Evolutionary conservation across 139 green algal species (phyloP).

Genomic region (Ettlia oleoabundans): DNA sequence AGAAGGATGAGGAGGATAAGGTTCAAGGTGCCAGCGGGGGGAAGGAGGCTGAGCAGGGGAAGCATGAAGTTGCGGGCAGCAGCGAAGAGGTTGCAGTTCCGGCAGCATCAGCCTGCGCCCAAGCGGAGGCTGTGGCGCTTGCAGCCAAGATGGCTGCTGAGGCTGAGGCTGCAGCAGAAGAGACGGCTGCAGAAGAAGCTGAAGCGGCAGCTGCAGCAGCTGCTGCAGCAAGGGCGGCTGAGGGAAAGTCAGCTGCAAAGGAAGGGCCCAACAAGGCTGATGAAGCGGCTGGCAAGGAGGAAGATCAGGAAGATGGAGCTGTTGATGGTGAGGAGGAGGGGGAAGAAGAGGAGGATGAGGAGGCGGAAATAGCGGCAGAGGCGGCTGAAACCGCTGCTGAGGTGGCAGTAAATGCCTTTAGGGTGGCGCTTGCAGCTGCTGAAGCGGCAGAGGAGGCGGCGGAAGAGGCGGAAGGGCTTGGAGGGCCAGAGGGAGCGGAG

Average conservation of each 20-base stretch:
- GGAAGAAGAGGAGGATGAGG: background rate
- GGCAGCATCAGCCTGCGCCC: background rate
- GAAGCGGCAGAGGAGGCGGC: background rate
- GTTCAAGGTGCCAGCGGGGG: too few relatives aligned
- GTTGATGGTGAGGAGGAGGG: background rate
- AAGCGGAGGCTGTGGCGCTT: background rate
- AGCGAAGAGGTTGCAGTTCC: background rate
- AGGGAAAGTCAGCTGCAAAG: background rate
- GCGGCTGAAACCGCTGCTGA: background rate
- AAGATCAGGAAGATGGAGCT: background rate
- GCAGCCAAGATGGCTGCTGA: too few relatives aligned
- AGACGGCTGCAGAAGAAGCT: background rate
- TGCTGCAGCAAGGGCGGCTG: background rate
- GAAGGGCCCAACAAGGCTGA: background rate
- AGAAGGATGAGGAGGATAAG: too few relatives aligned
- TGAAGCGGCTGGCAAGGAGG: background rate
- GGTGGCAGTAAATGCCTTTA: background rate
- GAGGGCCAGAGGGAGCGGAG: background rate
- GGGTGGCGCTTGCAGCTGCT: constrained; percentile 1
- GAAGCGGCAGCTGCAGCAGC: background rate
- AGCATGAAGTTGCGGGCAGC: background rate
- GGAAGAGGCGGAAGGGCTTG: background rate
- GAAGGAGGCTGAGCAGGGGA: background rate
- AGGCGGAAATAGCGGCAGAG: background rate
- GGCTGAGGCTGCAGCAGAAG: background rate